Evolutionary conservation across 441 rosid genomes (phyloP).

Genomic region (Aquilaria agallochum): DNA sequence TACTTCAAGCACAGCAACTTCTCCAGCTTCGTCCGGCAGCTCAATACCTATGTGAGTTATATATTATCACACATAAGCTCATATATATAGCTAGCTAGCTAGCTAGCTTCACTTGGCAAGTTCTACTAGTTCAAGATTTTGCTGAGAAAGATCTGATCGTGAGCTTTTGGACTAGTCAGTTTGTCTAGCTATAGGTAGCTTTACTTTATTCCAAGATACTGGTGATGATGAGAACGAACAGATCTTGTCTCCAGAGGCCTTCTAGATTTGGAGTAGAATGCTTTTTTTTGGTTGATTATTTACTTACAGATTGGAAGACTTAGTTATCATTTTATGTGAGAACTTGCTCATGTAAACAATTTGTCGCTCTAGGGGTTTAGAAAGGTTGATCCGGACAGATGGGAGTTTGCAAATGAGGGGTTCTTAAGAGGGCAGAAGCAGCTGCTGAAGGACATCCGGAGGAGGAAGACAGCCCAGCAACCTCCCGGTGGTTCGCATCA

Average conservation of each 20-base stretch:
- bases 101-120: background rate
- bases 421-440: slow-evolving; percentile 37
- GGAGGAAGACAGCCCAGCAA: slow-evolving; percentile 24
- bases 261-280: too few relatives aligned
- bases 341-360: background rate
- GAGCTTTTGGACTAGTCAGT: background rate
- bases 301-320: too few relatives aligned
- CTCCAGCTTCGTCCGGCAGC: slow-evolving; percentile 47
- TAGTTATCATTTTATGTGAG: background rate
- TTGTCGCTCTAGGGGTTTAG: slow-evolving; percentile 30
- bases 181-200: background rate
- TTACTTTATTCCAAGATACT: too few relatives aligned
- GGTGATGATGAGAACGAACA: too few relatives aligned
- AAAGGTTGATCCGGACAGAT: slow-evolving; percentile 38
- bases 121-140: background rate
- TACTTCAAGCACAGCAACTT: slow-evolving; percentile 43
- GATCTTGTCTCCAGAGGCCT: background rate
- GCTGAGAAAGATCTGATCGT: background rate
- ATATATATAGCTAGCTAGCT: too few relatives aligned
- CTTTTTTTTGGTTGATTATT: too few relatives aligned
- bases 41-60: slow-evolving; percentile 39
- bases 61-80: too few relatives aligned
- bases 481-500: slow-evolving; percentile 9
- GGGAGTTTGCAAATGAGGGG: slow-evolving; percentile 41
- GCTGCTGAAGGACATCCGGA: slow-evolving; percentile 36